These are phyloP conservation scores for Fusarium subtropicale DNA, from an alignment of 2,329 filamentous ascomycete species.

Conservation along the genomic window DNA sequence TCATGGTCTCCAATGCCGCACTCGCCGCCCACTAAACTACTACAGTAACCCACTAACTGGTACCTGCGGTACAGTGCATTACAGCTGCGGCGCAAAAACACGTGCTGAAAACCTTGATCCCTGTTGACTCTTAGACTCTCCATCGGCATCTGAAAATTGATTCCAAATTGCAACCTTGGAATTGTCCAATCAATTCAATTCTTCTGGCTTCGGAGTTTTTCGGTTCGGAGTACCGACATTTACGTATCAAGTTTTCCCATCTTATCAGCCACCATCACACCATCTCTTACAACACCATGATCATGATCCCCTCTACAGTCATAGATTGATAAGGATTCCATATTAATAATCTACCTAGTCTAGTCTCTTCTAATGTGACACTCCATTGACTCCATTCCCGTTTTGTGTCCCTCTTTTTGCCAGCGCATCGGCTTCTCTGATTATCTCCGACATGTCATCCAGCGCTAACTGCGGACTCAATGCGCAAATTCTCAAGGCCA, in stretches of 20 bases:
- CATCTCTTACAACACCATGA: background rate
- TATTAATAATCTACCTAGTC: slow-evolving; percentile 12
- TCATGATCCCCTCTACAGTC: background rate
- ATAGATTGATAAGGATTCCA: slow-evolving; percentile 2
- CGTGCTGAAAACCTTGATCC: slow-evolving; percentile 18
- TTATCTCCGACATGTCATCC: slow-evolving; percentile 17
- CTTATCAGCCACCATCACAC: slow-evolving; percentile 5
- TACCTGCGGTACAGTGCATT: background rate
- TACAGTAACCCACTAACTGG: background rate
- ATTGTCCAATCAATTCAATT: background rate
- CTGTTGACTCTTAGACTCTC: background rate
- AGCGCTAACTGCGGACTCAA: slow-evolving; percentile 10
- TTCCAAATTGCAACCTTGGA: slow-evolving; percentile 8
- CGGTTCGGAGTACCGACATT: slow-evolving; percentile 19
- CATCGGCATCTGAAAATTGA: slow-evolving; percentile 10
- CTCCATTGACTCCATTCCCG: background rate
- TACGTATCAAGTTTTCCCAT: background rate
- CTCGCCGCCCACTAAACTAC: slow-evolving; percentile 4
- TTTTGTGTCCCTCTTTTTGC: background rate
- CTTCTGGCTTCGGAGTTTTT: slow-evolving; percentile 16
- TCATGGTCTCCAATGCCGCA: background rate
- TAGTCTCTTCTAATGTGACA: background rate
- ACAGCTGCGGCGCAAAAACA: slow-evolving; percentile 1
- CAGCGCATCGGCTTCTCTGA: slow-evolving; percentile 6
- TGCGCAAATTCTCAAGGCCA: slow-evolving; percentile 6